Percentiles rank a stretch among this genome's conserved stretches.
phyloP scores from a whole-genome alignment of 306 rosid genomes.

The Glycine latifolia region DNA sequence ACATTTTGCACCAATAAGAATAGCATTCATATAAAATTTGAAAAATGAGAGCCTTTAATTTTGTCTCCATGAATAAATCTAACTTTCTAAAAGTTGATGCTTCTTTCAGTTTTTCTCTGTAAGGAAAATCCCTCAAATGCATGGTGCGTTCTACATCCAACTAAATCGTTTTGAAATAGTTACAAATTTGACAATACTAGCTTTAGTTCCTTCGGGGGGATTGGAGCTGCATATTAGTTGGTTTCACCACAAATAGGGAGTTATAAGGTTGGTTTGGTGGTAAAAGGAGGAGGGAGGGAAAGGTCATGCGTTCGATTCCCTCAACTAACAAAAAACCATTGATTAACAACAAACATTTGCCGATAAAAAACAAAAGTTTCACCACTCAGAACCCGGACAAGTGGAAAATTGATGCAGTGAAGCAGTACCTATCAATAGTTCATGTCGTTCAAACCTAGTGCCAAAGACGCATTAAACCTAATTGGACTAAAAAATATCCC shows the following conservation, averaged over 20 bases:
- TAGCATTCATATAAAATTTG: background rate
- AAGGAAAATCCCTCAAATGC: background rate
- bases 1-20: background rate
- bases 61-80: background rate
- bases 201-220: background rate
- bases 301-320: too few relatives aligned
- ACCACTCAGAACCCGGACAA: constrained; percentile 5
- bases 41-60: background rate
- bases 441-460: constrained; percentile 11
- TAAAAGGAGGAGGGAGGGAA: too few relatives aligned
- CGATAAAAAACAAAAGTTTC: too few relatives aligned
- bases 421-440: constrained; percentile 1
- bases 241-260: background rate
- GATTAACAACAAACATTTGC: too few relatives aligned
- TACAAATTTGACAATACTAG: constrained; percentile 6
- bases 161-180: constrained; percentile 15
- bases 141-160: constrained; percentile 1
- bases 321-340: too few relatives aligned
- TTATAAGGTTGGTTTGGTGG: too few relatives aligned
- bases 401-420: constrained; percentile 18
- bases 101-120: background rate
- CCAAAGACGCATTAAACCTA: constrained; percentile 10
- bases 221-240: background rate
- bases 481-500: background rate
- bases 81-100: background rate